A percentile compares a stretch with the other conserved stretches of the same genome.
These are phyloP conservation scores for Beauveria varroae DNA, from an alignment of 2,329 filamentous ascomycete genomes.

Conservation along the genomic window DNA sequence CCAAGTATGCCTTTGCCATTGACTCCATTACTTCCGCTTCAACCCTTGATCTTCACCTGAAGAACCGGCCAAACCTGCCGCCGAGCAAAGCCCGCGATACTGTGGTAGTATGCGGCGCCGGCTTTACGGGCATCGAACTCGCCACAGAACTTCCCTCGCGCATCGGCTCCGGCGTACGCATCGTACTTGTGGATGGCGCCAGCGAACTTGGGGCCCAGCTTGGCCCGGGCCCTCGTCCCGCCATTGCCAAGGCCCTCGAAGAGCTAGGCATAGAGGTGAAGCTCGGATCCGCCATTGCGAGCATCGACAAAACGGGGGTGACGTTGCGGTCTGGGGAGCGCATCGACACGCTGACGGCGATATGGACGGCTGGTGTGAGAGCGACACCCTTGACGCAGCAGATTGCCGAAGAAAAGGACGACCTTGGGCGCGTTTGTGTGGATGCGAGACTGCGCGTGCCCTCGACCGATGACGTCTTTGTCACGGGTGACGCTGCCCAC, in stretches of 20 bases:
- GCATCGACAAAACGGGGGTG: slow-evolving; percentile 20
- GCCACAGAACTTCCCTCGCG: slow-evolving; percentile 24
- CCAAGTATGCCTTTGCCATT: slow-evolving; percentile 26
- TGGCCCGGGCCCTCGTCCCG: slow-evolving; percentile 24
- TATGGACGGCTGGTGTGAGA: slow-evolving; percentile 31
- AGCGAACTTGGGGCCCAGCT: slow-evolving; percentile 25
- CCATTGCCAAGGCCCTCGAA: slow-evolving; percentile 23
- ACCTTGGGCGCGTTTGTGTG: slow-evolving; percentile 22
- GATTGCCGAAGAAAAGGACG: slow-evolving; percentile 23
- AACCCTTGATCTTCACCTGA: slow-evolving; percentile 24
- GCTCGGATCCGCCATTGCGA: slow-evolving; percentile 20
- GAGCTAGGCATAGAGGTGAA: slow-evolving; percentile 23
- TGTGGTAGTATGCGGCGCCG: slow-evolving; percentile 25
- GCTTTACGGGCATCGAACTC: slow-evolving; percentile 29
- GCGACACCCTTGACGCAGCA: slow-evolving; percentile 26
- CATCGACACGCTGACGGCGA: slow-evolving; percentile 25
- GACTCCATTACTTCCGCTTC: slow-evolving; percentile 22
- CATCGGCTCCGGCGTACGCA: slow-evolving; percentile 12
- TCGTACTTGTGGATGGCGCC: slow-evolving; percentile 24
- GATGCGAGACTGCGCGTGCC: slow-evolving; percentile 21
- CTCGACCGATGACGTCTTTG: slow-evolving; percentile 19
- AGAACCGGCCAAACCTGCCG: slow-evolving; percentile 18
- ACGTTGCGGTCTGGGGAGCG: slow-evolving; percentile 22
- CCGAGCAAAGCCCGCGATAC: slow-evolving; percentile 23
- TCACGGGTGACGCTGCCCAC: slow-evolving; percentile 27